Percentiles rank a stretch among this genome's conserved stretches.
Evolutionary conservation across 2,329 filamentous ascomycete genomes (phyloP).

Genomic region (Diaporthe caulivora): DNA sequence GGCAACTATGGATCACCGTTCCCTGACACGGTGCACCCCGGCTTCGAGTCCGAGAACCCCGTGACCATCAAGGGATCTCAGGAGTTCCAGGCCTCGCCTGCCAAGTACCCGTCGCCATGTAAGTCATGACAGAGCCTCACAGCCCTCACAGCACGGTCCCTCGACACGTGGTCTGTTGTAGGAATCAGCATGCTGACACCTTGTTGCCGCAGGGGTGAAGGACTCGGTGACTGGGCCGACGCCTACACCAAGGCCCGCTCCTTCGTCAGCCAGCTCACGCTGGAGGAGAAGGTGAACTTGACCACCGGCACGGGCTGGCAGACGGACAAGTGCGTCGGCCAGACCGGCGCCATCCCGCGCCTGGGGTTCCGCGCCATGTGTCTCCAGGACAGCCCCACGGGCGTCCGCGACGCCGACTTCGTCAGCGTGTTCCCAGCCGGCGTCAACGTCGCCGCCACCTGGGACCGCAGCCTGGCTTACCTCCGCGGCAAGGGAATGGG

Average conservation of each 20-base stretch:
- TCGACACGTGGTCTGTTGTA: no score
- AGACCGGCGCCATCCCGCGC: conserved; percentile 61
- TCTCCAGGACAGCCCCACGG: conserved; percentile 78
- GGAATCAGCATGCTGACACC: not conserved
- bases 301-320: conserved; percentile 77
- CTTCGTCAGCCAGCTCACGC: conserved; percentile 76
- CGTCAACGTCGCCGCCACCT: conserved; percentile 79
- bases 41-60: conserved; percentile 33
- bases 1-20: conserved; percentile 33
- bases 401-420: conserved; percentile 74
- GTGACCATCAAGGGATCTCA: conserved; percentile 22
- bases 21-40: conserved; percentile 10
- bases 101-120: conserved; percentile 35
- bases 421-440: conserved; percentile 79
- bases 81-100: conserved; percentile 26
- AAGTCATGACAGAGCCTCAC: not conserved
- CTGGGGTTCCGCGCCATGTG: conserved; percentile 72
- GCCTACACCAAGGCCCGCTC: conserved; percentile 74
- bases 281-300: conserved; percentile 81
- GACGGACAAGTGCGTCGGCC: conserved; percentile 52
- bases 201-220: conserved; percentile 10
- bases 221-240: conserved; percentile 62
- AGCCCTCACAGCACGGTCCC: not conserved
- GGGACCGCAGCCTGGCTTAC: conserved; percentile 76
- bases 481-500: conserved; percentile 78